Conservation (phyloP, 139 green algal species). For the Coelastrella sp. region DNA sequence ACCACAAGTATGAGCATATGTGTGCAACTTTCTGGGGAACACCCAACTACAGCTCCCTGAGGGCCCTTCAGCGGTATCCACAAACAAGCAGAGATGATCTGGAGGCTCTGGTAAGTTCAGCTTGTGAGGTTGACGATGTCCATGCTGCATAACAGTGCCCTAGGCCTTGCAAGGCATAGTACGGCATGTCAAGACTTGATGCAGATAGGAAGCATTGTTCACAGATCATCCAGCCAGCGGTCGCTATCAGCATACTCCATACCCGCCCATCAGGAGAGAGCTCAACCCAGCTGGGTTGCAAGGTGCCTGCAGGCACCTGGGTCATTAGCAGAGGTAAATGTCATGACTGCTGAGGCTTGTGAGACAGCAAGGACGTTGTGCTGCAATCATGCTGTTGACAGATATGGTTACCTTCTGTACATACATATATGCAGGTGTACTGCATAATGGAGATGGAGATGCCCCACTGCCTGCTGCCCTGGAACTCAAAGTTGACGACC, state of each 20-base stretch:
- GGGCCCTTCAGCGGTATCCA: background rate
- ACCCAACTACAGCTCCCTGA: slow-evolving; percentile 32
- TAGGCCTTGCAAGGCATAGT: background rate
- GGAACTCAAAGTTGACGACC: slow-evolving; percentile 29
- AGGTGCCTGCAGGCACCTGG: too few relatives aligned
- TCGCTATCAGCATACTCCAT: too few relatives aligned
- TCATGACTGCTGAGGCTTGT: too few relatives aligned
- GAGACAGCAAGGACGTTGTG: background rate
- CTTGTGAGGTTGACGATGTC: too few relatives aligned
- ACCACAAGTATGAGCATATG: too few relatives aligned
- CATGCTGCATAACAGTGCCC: background rate
- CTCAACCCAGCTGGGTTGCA: too few relatives aligned
- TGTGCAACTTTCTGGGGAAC: slow-evolving; percentile 24
- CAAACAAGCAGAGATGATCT: slow-evolving; percentile 29
- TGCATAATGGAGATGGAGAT: slow-evolving; percentile 31
- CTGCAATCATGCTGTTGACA: background rate
- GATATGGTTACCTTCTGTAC: background rate
- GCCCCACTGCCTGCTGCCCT: background rate
- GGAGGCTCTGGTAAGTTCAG: slow-evolving; percentile 15
- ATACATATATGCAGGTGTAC: slow-evolving; percentile 9
- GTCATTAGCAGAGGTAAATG: too few relatives aligned
- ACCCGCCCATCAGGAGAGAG: too few relatives aligned
- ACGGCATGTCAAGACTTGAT: background rate
- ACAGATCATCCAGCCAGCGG: too few relatives aligned
- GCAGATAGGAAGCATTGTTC: too few relatives aligned